Percentiles rank a stretch among this genome's conserved stretches.
Conservation (phyloP, 176 grass and related monocot species). For the Poa pratensis region DNA sequence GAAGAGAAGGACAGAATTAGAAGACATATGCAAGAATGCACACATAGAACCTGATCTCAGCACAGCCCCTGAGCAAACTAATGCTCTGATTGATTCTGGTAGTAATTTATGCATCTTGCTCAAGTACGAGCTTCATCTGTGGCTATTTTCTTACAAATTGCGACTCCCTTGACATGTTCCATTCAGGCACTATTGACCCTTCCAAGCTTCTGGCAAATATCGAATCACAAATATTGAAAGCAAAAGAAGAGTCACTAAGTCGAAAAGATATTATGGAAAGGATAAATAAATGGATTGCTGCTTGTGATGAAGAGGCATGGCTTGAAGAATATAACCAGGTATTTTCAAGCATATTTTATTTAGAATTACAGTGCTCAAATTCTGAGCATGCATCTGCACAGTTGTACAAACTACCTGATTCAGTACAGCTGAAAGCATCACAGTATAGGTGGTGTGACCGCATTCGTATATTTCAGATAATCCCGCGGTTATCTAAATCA, state of each 20-base stretch:
- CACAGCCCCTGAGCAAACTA: conserved; percentile 77
- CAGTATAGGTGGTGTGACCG: background rate
- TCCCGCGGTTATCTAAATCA: background rate
- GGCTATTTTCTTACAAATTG: conserved; percentile 26
- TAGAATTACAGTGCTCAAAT: conserved; percentile 36
- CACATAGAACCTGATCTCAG: conserved; percentile 90
- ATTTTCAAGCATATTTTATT: conserved; percentile 19
- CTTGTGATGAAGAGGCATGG: conserved; percentile 93
- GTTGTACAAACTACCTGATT: background rate
- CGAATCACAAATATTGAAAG: conserved; percentile 82
- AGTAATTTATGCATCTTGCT: conserved; percentile 31
- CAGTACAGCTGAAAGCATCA: conserved; percentile 3
- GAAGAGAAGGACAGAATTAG: conserved; percentile 80
- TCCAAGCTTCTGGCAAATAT: conserved; percentile 86
- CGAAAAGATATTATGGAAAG: conserved; percentile 95
- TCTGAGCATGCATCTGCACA: background rate
- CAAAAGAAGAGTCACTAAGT: conserved; percentile 82
- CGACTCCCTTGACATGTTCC: conserved; percentile 18
- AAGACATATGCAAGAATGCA: conserved; percentile 86
- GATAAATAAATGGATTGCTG: conserved; percentile 91
- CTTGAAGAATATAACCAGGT: conserved; percentile 99
- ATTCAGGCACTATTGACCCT: conserved; percentile 81
- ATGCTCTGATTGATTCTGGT: conserved; percentile 91
- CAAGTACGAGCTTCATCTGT: conserved; percentile 22
- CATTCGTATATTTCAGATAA: background rate